A percentile compares a stretch with the other conserved stretches of the same genome.
phyloP scores from a whole-genome alignment of 106 monocot genomes.

The Xerophyta viscosa region DNA sequence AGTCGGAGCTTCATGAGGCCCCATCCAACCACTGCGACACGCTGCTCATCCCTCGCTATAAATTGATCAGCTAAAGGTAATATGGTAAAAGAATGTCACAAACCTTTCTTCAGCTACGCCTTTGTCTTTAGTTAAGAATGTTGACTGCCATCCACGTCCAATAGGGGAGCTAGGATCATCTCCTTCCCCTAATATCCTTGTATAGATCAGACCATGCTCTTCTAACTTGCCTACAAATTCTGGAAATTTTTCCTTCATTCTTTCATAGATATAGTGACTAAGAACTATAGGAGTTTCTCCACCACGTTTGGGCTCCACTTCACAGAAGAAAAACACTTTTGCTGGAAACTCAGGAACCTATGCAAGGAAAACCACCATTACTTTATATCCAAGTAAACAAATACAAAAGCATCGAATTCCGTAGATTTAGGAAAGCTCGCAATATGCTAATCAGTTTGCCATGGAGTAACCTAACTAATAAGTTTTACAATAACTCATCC shows the following conservation, averaged over 20 bases:
- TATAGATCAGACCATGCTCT: slow-evolving; percentile 59
- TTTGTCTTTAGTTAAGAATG: slow-evolving; percentile 77
- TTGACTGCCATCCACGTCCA: slow-evolving; percentile 94
- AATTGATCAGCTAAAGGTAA: no score
- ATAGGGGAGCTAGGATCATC: slow-evolving; percentile 85
- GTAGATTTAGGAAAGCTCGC: no score
- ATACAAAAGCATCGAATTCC: no score
- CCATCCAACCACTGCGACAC: no score
- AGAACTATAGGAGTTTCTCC: slow-evolving; percentile 91
- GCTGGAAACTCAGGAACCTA: slow-evolving; percentile 75
- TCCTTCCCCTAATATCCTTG: slow-evolving; percentile 46
- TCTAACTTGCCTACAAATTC: slow-evolving; percentile 79
- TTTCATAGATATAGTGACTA: slow-evolving; percentile 68
- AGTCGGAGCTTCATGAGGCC: no score
- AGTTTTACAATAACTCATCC: no score
- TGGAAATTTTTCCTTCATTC: slow-evolving; percentile 55
- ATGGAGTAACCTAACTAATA: no score
- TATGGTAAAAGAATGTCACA: background rate
- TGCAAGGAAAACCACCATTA: background rate
- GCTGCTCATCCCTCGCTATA: no score
- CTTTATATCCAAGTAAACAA: no score
- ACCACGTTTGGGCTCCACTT: slow-evolving; percentile 68
- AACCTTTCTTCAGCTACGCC: slow-evolving; percentile 74
- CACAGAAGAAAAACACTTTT: slow-evolving; percentile 89
- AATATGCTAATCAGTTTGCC: no score